These are phyloP conservation scores for Aspergillus conjunctus DNA, from an alignment of 495 filamentous ascomycete genomes.

Conservation along the genomic window DNA sequence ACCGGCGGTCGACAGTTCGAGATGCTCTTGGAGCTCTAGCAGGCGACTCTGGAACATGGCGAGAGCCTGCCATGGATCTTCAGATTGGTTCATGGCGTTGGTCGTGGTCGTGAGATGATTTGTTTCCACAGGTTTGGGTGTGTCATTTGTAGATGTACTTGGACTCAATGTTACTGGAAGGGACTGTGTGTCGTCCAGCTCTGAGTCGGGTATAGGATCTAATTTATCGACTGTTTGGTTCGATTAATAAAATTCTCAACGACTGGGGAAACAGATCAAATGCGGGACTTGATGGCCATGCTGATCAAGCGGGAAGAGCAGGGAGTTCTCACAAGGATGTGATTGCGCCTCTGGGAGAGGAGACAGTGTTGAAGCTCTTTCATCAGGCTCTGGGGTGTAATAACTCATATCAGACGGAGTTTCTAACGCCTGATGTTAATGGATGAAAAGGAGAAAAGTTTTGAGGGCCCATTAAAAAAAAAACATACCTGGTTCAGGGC, in stretches of 20 bases:
- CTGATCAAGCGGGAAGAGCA: not conserved
- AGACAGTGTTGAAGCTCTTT: constrained; percentile 37
- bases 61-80: constrained; percentile 21
- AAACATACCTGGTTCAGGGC: constrained; percentile 41
- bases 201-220: constrained; percentile 20
- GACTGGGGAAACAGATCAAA: not conserved
- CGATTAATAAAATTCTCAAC: constrained; percentile 15
- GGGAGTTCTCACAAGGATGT: constrained; percentile 30
- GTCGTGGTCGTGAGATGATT: not conserved
- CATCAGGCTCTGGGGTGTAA: constrained; percentile 43
- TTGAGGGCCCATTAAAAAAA: not conserved
- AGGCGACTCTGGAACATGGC: constrained; percentile 23
- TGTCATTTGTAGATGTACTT: constrained; percentile 1
- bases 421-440: constrained; percentile 24
- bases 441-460: not conserved
- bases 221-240: constrained; percentile 16
- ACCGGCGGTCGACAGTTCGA: constrained; percentile 4
- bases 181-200: constrained; percentile 18
- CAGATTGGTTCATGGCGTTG: constrained; percentile 1
- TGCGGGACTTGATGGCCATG: not conserved
- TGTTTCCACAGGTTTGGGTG: constrained; percentile 12
- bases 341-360: constrained; percentile 36
- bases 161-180: constrained; percentile 18
- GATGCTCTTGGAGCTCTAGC: constrained; percentile 11
- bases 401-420: constrained; percentile 50